These are phyloP conservation scores for Sanghuangporus baumii DNA, from an alignment of 1,284 basidiomycete genomes.

Conservation along the genomic window DNA sequence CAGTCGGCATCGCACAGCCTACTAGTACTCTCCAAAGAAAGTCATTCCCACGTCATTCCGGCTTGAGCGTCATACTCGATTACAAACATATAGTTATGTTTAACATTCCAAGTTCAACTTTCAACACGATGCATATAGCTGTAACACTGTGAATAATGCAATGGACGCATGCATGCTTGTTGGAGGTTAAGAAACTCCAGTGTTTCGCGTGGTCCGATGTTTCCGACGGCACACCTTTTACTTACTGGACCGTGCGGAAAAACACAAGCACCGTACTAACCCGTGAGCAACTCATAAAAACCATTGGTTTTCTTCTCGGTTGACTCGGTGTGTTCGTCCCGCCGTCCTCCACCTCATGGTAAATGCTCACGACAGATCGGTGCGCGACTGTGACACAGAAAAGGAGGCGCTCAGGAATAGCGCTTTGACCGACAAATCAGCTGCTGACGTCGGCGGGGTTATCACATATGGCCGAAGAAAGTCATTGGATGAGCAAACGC, in stretches of 20 bases:
- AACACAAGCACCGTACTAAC: neutral
- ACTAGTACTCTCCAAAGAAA: neutral
- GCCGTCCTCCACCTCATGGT: neutral
- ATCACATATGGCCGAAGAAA: neutral
- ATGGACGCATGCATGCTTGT: too few species aligned
- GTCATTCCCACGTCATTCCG: neutral
- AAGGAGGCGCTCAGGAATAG: neutral
- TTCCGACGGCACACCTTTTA: neutral
- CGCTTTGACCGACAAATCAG: neutral
- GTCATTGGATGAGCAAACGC: slow-evolving; percentile 13
- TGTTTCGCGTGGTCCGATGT: neutral
- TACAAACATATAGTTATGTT: neutral
- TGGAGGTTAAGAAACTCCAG: neutral
- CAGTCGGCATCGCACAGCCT: neutral
- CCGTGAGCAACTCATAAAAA: neutral
- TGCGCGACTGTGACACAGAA: neutral
- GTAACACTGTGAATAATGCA: too few species aligned
- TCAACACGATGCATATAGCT: too few species aligned
- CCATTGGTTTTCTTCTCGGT: neutral
- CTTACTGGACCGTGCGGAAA: neutral
- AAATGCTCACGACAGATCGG: neutral
- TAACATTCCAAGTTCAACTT: too few species aligned
- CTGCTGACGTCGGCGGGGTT: neutral
- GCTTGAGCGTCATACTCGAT: neutral
- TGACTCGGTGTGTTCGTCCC: neutral